These are phyloP conservation scores for Kockiozyma suomiensis DNA, from an alignment of 805 yeast genomes.

Conservation along the genomic window DNA sequence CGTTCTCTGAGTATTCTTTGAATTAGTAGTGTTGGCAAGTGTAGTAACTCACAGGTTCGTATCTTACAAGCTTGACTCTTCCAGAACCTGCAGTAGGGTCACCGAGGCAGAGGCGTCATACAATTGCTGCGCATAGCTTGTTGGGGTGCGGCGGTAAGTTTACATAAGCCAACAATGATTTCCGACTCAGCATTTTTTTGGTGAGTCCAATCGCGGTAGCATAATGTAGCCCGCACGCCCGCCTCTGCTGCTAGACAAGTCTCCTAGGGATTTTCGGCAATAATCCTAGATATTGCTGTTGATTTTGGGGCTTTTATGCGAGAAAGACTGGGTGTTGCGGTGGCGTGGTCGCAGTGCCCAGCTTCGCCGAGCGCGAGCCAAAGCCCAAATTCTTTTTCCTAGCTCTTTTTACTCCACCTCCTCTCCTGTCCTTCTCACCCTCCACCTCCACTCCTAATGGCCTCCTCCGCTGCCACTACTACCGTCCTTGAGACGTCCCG, in stretches of 20 bases:
- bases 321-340: too few relatives aligned
- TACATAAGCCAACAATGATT: not conserved
- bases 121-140: not conserved
- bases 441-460: constrained; percentile 9
- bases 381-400: not conserved
- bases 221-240: too few relatives aligned
- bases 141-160: not conserved
- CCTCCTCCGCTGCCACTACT: constrained; percentile 11
- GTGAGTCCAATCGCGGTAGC: not conserved
- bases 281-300: too few relatives aligned
- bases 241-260: too few relatives aligned
- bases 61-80: too few relatives aligned
- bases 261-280: too few relatives aligned
- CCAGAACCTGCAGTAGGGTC: too few relatives aligned
- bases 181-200: not conserved
- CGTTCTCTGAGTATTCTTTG: too few relatives aligned
- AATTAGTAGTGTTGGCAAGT: too few relatives aligned
- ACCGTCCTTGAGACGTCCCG: constrained; percentile 20
- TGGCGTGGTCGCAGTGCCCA: not conserved
- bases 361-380: not conserved
- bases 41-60: too few relatives aligned
- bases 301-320: too few relatives aligned
- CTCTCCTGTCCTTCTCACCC: not conserved
- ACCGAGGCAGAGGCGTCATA: not conserved
- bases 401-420: constrained; percentile 1